A percentile compares a stretch with the other conserved stretches of the same genome.
Conservation (phyloP, 2,329 filamentous ascomycete genomes). For the Fusarium abutilonis region DNA sequence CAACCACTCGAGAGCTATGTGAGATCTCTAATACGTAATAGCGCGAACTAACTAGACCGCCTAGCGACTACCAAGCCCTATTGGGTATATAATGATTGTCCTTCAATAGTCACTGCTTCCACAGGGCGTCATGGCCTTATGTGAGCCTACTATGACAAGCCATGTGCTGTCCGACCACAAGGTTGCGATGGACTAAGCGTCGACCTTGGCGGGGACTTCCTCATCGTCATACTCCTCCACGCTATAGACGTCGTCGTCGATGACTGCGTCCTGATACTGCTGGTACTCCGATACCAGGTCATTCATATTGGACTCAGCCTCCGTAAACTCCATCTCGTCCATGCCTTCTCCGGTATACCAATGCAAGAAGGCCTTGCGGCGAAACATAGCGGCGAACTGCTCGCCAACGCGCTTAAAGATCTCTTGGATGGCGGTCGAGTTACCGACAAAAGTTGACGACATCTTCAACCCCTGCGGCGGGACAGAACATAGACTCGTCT, state of each 20-base stretch:
- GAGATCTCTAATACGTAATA: slow-evolving; percentile 2
- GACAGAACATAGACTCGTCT: slow-evolving; percentile 98
- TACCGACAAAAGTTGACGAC: slow-evolving; percentile 98
- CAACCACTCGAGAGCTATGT: not conserved
- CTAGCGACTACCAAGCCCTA: slow-evolving; percentile 3
- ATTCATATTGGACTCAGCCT: slow-evolving; percentile 99
- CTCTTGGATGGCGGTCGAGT: slow-evolving; percentile 99
- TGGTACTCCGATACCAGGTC: slow-evolving; percentile 99
- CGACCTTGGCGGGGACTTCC: slow-evolving; percentile 8
- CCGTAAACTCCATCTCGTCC: slow-evolving; percentile 99
- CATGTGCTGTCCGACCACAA: slow-evolving; percentile 7
- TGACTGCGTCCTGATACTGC: slow-evolving; percentile 98
- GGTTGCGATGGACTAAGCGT: slow-evolving; percentile 7
- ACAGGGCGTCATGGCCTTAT: slow-evolving; percentile 5
- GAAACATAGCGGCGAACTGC: slow-evolving; percentile 99
- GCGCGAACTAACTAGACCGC: slow-evolving; percentile 2
- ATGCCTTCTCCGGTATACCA: slow-evolving; percentile 99
- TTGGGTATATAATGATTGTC: slow-evolving; percentile 5
- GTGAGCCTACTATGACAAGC: slow-evolving; percentile 6
- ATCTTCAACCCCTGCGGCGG: slow-evolving; percentile 97
- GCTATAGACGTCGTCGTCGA: slow-evolving; percentile 97
- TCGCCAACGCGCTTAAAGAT: slow-evolving; percentile 99
- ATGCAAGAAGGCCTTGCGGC: slow-evolving; percentile 99
- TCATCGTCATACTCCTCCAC: slow-evolving; percentile 85
- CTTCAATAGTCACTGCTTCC: slow-evolving; percentile 4